Percentiles rank a stretch among this genome's conserved stretches.
These are phyloP conservation scores for Tagetes patula DNA, from an alignment of 129 eudicot genomes.

Conservation along the genomic window DNA sequence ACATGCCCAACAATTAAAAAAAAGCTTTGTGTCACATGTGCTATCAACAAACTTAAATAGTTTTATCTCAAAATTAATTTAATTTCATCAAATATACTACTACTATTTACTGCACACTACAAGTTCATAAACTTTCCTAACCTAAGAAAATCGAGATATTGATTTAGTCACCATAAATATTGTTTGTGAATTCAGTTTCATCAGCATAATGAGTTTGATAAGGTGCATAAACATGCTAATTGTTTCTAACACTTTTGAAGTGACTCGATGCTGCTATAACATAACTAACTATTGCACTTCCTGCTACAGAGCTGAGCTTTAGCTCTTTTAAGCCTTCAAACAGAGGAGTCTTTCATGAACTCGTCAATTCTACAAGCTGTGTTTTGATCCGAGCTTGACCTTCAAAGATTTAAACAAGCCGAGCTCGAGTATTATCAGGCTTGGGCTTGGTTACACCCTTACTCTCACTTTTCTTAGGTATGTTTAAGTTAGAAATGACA, in stretches of 20 bases:
- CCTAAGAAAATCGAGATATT: background rate
- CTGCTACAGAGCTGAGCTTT: slow-evolving; percentile 1
- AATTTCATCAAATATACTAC: background rate
- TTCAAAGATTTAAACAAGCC: background rate
- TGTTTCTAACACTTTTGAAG: background rate
- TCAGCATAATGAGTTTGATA: slow-evolving; percentile 3
- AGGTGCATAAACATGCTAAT: background rate
- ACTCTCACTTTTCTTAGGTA: background rate
- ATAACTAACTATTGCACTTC: background rate
- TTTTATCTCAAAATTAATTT: background rate
- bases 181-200: background rate
- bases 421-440: background rate
- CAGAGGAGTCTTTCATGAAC: background rate
- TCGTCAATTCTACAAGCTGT: background rate
- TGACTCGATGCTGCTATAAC: background rate
- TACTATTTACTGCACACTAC: background rate
- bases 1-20: background rate
- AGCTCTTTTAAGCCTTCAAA: background rate
- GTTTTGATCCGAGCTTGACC: background rate
- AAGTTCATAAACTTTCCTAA: background rate
- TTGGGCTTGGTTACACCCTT: background rate
- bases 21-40: background rate
- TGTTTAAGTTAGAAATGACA: slow-evolving; percentile 2
- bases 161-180: background rate
- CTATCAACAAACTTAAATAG: background rate